Percentiles rank a stretch among this genome's conserved stretches.
These are phyloP conservation scores for Phialocephala sp. DNA, from an alignment of 2,329 filamentous ascomycete genomes.

Conservation along the genomic window DNA sequence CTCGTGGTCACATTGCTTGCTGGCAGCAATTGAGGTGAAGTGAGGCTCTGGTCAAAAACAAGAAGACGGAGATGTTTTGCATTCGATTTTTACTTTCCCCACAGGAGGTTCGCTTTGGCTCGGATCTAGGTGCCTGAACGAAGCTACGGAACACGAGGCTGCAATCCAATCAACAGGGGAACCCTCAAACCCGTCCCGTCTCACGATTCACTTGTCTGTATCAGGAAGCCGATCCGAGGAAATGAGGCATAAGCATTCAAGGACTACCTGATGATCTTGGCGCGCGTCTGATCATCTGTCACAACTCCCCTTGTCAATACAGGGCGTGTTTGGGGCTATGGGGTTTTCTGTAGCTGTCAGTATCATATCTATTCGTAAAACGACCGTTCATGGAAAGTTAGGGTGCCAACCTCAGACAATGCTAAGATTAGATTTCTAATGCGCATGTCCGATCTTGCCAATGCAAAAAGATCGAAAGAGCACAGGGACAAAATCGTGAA, in stretches of 20 bases:
- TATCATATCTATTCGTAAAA: background rate
- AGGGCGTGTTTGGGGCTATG: conserved; percentile 7
- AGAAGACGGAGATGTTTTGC: background rate
- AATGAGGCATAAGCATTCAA: background rate
- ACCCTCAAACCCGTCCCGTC: background rate
- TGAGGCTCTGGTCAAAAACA: background rate
- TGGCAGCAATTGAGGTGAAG: background rate
- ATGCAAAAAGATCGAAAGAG: background rate
- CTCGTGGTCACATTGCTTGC: background rate
- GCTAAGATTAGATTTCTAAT: background rate
- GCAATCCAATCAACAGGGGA: background rate
- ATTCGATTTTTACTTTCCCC: background rate
- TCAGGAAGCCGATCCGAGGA: background rate
- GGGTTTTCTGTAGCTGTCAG: background rate
- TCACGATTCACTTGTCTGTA: background rate
- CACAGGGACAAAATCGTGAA: background rate
- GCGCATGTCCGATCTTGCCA: background rate
- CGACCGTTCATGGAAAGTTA: background rate
- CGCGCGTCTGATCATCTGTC: conserved; percentile 21
- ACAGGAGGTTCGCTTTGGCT: conserved; percentile 1
- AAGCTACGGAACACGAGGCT: background rate
- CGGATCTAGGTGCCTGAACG: background rate
- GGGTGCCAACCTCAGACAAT: background rate
- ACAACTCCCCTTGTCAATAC: conserved; percentile 9
- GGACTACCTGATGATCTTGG: conserved; percentile 17